Percentiles rank a stretch among this genome's conserved stretches.
Conservation (phyloP, 2,329 filamentous ascomycete genomes). For the Dactylonectria macrodidyma region DNA sequence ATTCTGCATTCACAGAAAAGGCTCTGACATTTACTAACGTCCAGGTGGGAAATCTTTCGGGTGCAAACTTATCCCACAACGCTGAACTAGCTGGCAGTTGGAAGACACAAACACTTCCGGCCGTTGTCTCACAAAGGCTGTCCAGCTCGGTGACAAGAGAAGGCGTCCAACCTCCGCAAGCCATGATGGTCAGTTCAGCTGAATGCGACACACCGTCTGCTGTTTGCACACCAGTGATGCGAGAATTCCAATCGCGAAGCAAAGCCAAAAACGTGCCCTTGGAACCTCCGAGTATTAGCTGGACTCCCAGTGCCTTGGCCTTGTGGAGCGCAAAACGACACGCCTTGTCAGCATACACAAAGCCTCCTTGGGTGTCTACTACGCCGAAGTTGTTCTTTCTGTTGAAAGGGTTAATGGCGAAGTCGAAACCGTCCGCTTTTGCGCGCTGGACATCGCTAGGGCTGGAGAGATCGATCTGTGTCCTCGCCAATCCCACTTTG, state of each 20-base stretch:
- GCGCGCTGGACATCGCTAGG: constrained; percentile 46
- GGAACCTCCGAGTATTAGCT: constrained; percentile 54
- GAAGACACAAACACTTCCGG: constrained; percentile 37
- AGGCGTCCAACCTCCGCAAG: constrained; percentile 50
- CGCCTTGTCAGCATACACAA: constrained; percentile 61
- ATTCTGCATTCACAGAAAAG: neutral
- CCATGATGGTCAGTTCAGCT: constrained; percentile 55
- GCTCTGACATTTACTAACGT: constrained; percentile 8
- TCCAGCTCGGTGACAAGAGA: constrained; percentile 36
- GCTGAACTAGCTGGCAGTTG: constrained; percentile 30
- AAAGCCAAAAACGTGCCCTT: constrained; percentile 51
- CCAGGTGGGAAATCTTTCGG: constrained; percentile 39
- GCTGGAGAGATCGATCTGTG: constrained; percentile 10
- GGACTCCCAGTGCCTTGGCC: constrained; percentile 57
- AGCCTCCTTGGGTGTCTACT: constrained; percentile 62
- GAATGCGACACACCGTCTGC: constrained; percentile 52
- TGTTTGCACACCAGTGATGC: constrained; percentile 56
- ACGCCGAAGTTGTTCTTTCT: constrained; percentile 53
- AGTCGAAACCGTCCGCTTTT: constrained; percentile 46
- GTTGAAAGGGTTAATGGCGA: constrained; percentile 57
- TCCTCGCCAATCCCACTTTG: constrained; percentile 6
- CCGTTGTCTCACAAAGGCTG: constrained; percentile 39
- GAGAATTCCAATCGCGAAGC: constrained; percentile 32
- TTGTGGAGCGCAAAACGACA: constrained; percentile 62
- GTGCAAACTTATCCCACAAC: constrained; percentile 31